A percentile compares a stretch with the other conserved stretches of the same genome.
Conservation (phyloP, 441 rosid species). For the Macaranga tanarius region DNA sequence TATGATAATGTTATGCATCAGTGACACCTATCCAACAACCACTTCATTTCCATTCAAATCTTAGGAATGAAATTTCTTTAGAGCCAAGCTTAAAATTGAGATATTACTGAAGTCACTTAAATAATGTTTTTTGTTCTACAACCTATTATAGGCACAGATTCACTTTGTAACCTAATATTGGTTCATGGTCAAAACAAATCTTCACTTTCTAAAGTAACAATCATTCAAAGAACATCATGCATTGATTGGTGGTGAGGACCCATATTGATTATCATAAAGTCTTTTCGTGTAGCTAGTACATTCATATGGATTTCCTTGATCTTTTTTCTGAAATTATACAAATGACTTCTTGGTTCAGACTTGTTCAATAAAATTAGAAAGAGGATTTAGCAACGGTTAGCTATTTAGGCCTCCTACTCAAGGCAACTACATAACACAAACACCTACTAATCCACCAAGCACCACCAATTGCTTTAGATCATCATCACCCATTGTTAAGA, state of each 20-base stretch:
- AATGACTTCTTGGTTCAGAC: not conserved
- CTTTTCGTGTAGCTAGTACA: too few species aligned
- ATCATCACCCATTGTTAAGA: not conserved
- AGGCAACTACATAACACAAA: not conserved
- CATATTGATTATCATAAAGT: too few species aligned
- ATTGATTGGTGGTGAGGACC: too few species aligned
- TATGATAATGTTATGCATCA: not conserved
- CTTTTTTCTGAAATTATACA: too few species aligned
- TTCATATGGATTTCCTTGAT: too few species aligned
- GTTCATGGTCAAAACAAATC: too few species aligned
- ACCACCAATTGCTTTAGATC: not conserved
- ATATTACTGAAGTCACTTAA: not conserved
- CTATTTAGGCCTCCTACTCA: not conserved
- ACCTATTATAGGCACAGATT: too few species aligned
- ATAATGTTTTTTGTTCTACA: not conserved
- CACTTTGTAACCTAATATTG: too few species aligned
- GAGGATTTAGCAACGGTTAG: not conserved
- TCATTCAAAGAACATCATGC: too few species aligned
- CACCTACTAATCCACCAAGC: not conserved
- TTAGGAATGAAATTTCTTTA: not conserved
- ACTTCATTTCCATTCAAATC: not conserved
- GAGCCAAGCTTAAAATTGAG: not conserved
- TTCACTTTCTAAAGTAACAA: too few species aligned
- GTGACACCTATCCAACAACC: too few species aligned
- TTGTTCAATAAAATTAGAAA: not conserved